Conservation (phyloP, 2,329 filamentous ascomycete species). For the Colletotrichum theobromicola region DNA sequence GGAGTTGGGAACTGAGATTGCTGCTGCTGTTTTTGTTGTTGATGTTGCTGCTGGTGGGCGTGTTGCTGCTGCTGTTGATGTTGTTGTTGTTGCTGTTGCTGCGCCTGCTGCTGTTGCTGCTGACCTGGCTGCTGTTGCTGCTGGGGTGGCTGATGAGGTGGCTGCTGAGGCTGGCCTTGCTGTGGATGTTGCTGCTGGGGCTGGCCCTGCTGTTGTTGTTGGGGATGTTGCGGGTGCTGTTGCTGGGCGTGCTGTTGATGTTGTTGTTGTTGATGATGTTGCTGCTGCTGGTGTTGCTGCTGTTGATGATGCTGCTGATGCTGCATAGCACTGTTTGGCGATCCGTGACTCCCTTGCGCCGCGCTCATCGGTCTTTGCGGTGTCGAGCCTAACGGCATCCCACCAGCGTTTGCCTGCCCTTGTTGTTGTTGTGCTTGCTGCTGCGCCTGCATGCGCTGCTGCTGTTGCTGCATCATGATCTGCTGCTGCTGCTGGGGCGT, state of each 20-base stretch:
- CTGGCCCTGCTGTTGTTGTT: conserved; percentile 30
- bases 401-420: conserved; percentile 28
- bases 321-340: conserved; percentile 36
- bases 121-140: conserved; percentile 38
- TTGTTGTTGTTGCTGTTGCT: conserved; percentile 35
- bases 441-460: conserved; percentile 34
- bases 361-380: conserved; percentile 34
- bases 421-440: conserved; percentile 42
- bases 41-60: conserved; percentile 21
- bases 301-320: conserved; percentile 34
- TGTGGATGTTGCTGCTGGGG: conserved; percentile 32
- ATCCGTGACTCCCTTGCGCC: conserved; percentile 31
- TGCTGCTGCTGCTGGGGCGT: conserved; percentile 39
- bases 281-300: conserved; percentile 26
- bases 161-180: conserved; percentile 31
- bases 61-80: conserved; percentile 22
- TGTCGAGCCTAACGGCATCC: conserved; percentile 30
- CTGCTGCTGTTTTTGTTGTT: conserved; percentile 19
- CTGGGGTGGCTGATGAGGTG: conserved; percentile 32
- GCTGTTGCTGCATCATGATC: conserved; percentile 31
- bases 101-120: conserved; percentile 38
- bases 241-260: conserved; percentile 42
- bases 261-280: conserved; percentile 35
- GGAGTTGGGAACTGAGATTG: conserved; percentile 38
- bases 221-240: conserved; percentile 31